These are phyloP conservation scores for Chondrus crispus DNA, from an alignment of 23 red algal genomes.

Conservation along the genomic window DNA sequence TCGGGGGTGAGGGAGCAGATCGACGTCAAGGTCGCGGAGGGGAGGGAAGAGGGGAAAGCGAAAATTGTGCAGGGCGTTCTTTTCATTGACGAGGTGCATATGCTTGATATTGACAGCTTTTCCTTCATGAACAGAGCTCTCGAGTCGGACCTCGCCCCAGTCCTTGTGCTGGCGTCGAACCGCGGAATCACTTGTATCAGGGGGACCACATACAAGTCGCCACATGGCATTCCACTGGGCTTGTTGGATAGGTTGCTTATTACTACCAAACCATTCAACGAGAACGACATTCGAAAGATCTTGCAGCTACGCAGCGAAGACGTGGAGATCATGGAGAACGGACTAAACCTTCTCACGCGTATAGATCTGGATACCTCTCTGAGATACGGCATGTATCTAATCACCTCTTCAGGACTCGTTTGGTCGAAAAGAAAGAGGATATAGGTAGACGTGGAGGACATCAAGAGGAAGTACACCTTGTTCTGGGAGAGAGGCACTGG, in stretches of 20 bases:
- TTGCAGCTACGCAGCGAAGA: conserved; percentile 81
- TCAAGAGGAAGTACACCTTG: conserved; percentile 79
- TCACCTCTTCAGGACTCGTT: conserved; percentile 81
- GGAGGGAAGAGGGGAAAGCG: conserved; percentile 85
- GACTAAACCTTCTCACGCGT: conserved; percentile 66
- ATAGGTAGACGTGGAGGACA: conserved; percentile 82
- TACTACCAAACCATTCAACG: conserved; percentile 73
- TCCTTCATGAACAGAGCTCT: conserved; percentile 88
- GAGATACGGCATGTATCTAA: conserved; percentile 91
- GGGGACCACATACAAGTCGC: conserved; percentile 72
- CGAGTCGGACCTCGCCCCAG: conserved; percentile 78
- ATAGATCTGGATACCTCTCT: conserved; percentile 86
- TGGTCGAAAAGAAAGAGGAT: conserved; percentile 63
- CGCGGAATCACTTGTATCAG: conserved; percentile 85
- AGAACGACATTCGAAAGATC: conserved; percentile 73
- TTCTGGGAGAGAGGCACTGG: too few species aligned
- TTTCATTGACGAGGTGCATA: conserved; percentile 98
- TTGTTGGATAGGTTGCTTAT: conserved; percentile 92
- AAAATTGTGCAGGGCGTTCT: conserved; percentile 88
- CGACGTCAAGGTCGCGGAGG: conserved; percentile 77
- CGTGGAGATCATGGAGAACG: conserved; percentile 61
- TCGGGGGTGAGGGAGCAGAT: conserved; percentile 85
- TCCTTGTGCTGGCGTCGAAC: conserved; percentile 87
- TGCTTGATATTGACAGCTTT: conserved; percentile 98
- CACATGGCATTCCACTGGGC: conserved; percentile 90